Evolutionary conservation across 805 yeast species (phyloP).

Genomic region (Kuraishia borneana): DNA sequence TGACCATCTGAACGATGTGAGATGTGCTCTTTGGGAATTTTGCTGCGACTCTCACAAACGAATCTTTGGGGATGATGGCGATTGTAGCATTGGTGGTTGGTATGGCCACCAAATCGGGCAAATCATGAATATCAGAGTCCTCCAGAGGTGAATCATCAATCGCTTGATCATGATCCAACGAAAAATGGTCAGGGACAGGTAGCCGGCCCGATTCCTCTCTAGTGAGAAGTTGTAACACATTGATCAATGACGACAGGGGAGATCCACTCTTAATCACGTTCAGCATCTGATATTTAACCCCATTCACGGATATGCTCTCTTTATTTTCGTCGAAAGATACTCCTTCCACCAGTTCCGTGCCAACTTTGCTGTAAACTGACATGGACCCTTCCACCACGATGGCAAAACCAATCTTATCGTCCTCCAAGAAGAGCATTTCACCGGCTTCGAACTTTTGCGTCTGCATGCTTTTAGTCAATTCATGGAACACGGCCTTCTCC

Average conservation of each 20-base stretch:
- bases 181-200: too few species aligned
- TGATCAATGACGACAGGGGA: slow-evolving; percentile 74
- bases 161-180: background rate
- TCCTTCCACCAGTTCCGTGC: slow-evolving; percentile 12
- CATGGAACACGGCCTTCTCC: slow-evolving; percentile 85
- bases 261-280: slow-evolving; percentile 78
- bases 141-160: background rate
- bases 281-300: slow-evolving; percentile 57
- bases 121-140: background rate
- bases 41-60: slow-evolving; percentile 59
- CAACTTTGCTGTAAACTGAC: slow-evolving; percentile 59
- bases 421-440: slow-evolving; percentile 65
- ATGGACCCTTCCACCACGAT: slow-evolving; percentile 89
- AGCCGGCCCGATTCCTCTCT: slow-evolving; percentile 22
- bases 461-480: slow-evolving; percentile 82
- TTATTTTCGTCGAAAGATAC: slow-evolving; percentile 16
- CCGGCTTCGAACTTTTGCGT: slow-evolving; percentile 74
- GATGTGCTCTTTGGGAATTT: slow-evolving; percentile 86
- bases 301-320: slow-evolving; percentile 38
- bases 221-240: slow-evolving; percentile 68
- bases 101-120: slow-evolving; percentile 46
- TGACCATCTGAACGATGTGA: slow-evolving; percentile 86
- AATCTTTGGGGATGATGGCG: slow-evolving; percentile 81
- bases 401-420: slow-evolving; percentile 64
- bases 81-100: slow-evolving; percentile 73